phyloP scores from a whole-genome alignment of 1,139 yeast genomes.

The Candida tropicalis region DNA sequence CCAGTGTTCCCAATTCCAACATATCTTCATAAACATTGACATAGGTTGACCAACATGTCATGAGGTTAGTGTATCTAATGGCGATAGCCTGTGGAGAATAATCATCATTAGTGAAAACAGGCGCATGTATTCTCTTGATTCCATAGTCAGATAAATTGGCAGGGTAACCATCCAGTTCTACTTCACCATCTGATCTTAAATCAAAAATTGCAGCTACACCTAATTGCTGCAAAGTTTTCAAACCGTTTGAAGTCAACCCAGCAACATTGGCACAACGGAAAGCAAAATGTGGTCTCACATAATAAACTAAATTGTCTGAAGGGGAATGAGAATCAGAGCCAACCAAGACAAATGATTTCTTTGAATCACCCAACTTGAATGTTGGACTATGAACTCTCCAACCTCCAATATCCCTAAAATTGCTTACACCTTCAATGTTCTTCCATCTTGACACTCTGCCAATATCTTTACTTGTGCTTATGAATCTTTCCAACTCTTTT shows the following conservation, averaged over 20 bases:
- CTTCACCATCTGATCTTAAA: constrained; percentile 66
- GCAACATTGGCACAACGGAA: constrained; percentile 69
- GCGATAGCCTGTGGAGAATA: constrained; percentile 71
- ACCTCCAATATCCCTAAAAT: constrained; percentile 84
- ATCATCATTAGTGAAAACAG: constrained; percentile 60
- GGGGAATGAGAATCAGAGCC: not conserved
- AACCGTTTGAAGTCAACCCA: constrained; percentile 50
- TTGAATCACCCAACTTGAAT: constrained; percentile 17
- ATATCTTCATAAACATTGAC: constrained; percentile 65
- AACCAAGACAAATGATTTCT: too few relatives aligned
- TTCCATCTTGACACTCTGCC: constrained; percentile 58
- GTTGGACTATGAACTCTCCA: constrained; percentile 50
- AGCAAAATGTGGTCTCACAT: constrained; percentile 56
- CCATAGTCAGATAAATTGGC: constrained; percentile 38
- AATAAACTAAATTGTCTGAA: constrained; percentile 23
- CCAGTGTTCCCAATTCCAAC: constrained; percentile 47
- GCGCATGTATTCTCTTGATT: constrained; percentile 55
- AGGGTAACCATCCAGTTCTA: constrained; percentile 52
- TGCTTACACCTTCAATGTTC: constrained; percentile 64
- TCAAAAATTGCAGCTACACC: constrained; percentile 66
- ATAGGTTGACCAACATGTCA: constrained; percentile 67
- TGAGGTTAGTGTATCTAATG: constrained; percentile 54
- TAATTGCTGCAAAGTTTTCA: constrained; percentile 38
- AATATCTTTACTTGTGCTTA: constrained; percentile 35
- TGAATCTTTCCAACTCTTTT: constrained; percentile 56